A percentile compares a stretch with the other conserved stretches of the same genome.
These are phyloP conservation scores for Paralagenidium karlingii DNA, from an alignment of 352 stramenopile species.

Conservation along the genomic window DNA sequence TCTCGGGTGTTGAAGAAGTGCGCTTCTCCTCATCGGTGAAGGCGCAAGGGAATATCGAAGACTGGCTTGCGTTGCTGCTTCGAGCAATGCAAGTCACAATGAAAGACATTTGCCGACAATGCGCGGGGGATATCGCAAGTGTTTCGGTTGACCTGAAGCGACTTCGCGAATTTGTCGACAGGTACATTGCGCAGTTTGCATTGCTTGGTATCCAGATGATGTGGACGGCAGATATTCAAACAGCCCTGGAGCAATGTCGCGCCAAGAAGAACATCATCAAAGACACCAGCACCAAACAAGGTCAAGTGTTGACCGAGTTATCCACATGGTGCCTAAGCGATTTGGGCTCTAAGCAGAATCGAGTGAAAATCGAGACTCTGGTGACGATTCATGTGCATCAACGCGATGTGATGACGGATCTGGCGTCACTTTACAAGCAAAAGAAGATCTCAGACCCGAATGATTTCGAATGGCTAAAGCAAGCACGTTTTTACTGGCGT, in stretches of 20 bases:
- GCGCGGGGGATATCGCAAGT: conserved; percentile 85
- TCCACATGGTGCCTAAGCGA: conserved; percentile 95
- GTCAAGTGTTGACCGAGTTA: conserved; percentile 88
- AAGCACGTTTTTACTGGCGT: conserved; percentile 98
- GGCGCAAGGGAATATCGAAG: conserved; percentile 96
- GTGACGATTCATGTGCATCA: conserved; percentile 98
- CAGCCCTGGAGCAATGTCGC: conserved; percentile 89
- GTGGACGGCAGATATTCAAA: conserved; percentile 94
- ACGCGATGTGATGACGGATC: conserved; percentile 93
- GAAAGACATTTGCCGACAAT: conserved; percentile 94
- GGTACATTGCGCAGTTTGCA: conserved; percentile 92
- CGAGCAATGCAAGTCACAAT: conserved; percentile 93
- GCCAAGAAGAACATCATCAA: conserved; percentile 97
- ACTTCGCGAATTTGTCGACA: conserved; percentile 90
- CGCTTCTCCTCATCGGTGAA: conserved; percentile 92
- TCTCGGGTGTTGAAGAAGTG: conserved; percentile 91
- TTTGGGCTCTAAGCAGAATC: conserved; percentile 92
- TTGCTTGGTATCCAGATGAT: conserved; percentile 94
- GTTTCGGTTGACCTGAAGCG: conserved; percentile 87
- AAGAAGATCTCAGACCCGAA: conserved; percentile 96
- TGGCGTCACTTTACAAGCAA: conserved; percentile 87
- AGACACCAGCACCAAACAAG: conserved; percentile 92
- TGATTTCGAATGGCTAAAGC: conserved; percentile 99
- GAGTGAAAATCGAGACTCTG: conserved; percentile 96
- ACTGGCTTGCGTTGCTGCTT: conserved; percentile 95